Evolutionary conservation across 129 eudicot genomes (phyloP), one percentile per base, ranked within the genome.

Genomic region (Cynara cardunculus): DNA sequence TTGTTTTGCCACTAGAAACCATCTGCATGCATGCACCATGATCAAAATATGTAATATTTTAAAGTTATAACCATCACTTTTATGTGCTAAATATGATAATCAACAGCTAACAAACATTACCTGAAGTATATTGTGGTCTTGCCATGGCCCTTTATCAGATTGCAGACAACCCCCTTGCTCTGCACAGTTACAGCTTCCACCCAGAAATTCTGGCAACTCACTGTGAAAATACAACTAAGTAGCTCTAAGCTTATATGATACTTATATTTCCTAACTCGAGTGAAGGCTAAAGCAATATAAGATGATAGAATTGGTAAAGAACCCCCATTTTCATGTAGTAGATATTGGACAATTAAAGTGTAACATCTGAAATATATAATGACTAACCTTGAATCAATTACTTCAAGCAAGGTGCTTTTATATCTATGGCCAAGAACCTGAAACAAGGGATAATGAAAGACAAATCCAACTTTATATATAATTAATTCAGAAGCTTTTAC

Each of bases 101-200:
- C 32, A 76, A 68, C 67, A 19, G 22, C 21, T 27, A 49, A 56
- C 49, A 65, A 30, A 65, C 3, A 44, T 70, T 67, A 90, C 93
- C 88, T 87, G 83, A 21, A 86, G 67, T 65, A 91, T 84, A 22
- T 78, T 49, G 65, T 83, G 90, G 84, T 89, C 89, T 76, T 87
- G 84, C 93, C 97, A 89, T 70, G 97, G 97, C 31, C 97, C 94
- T 84, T 92, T 90, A 80, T 90, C 87, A 27, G 97, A 92, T 69
- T 87, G 78, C 25, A 90, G 72, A 73, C 97, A 92, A 74, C 94
- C 92, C 66, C 94, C 94, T 70, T 88, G 81, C 8, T 88, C 85
- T 24, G 80, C 82, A 78, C 97, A 92, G 76, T 78, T 83, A 69
- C 94, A 92, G 49, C 79, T 84, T 72, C 97, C 97, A 73, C 92